Conservation (phyloP, 116 monocot species). For the Trichopus zeylanicus region DNA sequence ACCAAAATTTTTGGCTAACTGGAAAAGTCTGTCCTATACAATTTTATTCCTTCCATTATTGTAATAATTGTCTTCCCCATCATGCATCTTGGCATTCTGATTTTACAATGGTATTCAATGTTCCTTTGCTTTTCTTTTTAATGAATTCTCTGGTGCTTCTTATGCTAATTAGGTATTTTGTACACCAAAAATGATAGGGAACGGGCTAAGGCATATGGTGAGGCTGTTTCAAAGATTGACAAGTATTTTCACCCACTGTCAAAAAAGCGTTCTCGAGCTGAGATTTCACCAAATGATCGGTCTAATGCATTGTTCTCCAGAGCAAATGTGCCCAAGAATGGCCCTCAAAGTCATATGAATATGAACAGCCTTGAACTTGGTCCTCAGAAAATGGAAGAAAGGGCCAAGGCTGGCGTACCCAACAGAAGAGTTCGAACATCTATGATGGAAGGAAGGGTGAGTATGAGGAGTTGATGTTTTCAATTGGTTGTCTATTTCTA, state of each 20-base stretch:
- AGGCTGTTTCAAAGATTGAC: conserved; percentile 38
- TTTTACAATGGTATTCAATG: not conserved
- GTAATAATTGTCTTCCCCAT: not conserved
- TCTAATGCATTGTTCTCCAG: conserved; percentile 17
- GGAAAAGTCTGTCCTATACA: too few species aligned
- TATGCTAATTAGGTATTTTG: not conserved
- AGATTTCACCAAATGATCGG: conserved; percentile 31
- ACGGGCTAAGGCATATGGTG: conserved; percentile 32
- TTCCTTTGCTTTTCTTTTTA: not conserved
- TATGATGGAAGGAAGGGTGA: conserved; percentile 29
- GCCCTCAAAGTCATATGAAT: conserved; percentile 21
- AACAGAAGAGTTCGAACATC: conserved; percentile 45
- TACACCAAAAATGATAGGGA: conserved; percentile 17
- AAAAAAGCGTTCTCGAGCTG: conserved; percentile 41
- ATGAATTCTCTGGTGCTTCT: not conserved
- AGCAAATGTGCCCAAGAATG: conserved; percentile 16
- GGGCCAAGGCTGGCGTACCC: conserved; percentile 28
- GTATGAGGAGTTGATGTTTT: not conserved
- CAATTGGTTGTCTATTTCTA: not conserved
- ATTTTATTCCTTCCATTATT: too few species aligned
- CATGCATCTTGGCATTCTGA: too few species aligned
- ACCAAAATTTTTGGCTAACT: too few species aligned
- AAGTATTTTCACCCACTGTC: conserved; percentile 13
- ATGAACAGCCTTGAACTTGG: conserved; percentile 22
- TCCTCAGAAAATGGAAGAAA: conserved; percentile 39